Base-by-base conservation (phyloP, 805 yeast genomes). In the Sugiyamaella boreocaroliniensis region DNA sequence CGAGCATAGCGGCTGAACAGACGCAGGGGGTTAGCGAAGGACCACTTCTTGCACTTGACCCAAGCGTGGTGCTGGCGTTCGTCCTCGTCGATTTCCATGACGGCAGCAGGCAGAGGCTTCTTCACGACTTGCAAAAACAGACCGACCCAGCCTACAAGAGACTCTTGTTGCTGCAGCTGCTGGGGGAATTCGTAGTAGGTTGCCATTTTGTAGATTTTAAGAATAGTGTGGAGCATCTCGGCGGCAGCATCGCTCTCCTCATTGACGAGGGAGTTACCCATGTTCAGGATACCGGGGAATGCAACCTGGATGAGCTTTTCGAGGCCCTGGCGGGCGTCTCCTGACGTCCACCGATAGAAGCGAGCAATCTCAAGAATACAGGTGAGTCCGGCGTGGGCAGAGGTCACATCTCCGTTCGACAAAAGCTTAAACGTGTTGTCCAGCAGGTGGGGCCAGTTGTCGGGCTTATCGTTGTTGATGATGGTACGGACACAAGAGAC, bases 21-120 rank as follows among this genome's bases (percentile, higher is more conserved):
- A 58, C 95, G 78, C 58, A 76, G 78, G 42, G 90, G 65, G 65
- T 87, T 89, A 20, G 88, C 89, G 63, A 82, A 82, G 0, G 95
- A 80, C 97, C 98, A 92, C 67, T 92, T 93, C 71, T 78, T 90
- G 60, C 81, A 79, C 69, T 81, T 92, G 64, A 73, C 83, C 85
- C 85, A 86, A 47, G 81, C 83, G 60, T 78, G 73, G 18, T 69
- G 58, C 47, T 70, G 73, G 48, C 80, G 73, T 42, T 80, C 83
- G 19, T 78, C 76, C 7, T 73, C 74, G 47, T 80, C 82, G n/a
- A 77, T 61, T 16, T 74, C 72, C 55, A 75, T 54, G 1, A 81
- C 79, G 43, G 76, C 75, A 0, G 64, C 55, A 1, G 95, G 93
- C 18, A 82, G 70, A 8, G 71, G 72, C 70, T 80, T 76, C 57